These are phyloP conservation scores for Scortechinia acanthostroma DNA, from an alignment of 2,329 filamentous ascomycete genomes.

Conservation along the genomic window DNA sequence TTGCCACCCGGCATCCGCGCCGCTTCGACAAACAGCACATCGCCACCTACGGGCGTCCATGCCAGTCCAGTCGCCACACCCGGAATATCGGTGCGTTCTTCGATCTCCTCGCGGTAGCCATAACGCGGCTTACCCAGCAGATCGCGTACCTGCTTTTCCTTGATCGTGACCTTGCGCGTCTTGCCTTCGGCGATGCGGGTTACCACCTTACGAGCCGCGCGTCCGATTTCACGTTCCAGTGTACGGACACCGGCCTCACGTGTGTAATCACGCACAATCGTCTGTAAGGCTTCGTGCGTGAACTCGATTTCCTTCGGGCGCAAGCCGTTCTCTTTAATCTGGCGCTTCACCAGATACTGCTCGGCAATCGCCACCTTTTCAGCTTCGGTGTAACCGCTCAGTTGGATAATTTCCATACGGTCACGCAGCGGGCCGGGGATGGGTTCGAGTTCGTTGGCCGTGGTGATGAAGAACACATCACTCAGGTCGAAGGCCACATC, in stretches of 20 bases:
- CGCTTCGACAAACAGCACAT: slow-evolving; percentile 96
- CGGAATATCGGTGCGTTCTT: slow-evolving; percentile 42
- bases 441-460: slow-evolving; percentile 87
- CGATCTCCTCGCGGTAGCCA: slow-evolving; percentile 21
- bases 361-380: slow-evolving; percentile 94
- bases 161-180: slow-evolving; percentile 67
- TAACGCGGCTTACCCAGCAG: slow-evolving; percentile 91
- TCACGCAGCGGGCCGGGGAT: slow-evolving; percentile 91
- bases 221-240: slow-evolving; percentile 88
- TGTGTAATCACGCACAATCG: slow-evolving; percentile 93
- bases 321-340: slow-evolving; percentile 84
- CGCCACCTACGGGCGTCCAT: slow-evolving; percentile 84
- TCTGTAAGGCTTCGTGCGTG: slow-evolving; percentile 78
- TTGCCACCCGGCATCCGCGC: slow-evolving; percentile 93
- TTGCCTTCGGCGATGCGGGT: slow-evolving; percentile 86
- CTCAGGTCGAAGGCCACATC: slow-evolving; percentile 91
- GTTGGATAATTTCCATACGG: slow-evolving; percentile 90
- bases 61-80: slow-evolving; percentile 94
- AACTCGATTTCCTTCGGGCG: slow-evolving; percentile 68
- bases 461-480: slow-evolving; percentile 95
- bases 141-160: slow-evolving; percentile 74
- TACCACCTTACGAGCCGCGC: slow-evolving; percentile 88
- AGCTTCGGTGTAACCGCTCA: slow-evolving; percentile 94
- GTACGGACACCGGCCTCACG: slow-evolving; percentile 94
- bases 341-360: slow-evolving; percentile 91